phyloP scores from a whole-genome alignment of 305 asterid species.

The Plantago rigida region DNA sequence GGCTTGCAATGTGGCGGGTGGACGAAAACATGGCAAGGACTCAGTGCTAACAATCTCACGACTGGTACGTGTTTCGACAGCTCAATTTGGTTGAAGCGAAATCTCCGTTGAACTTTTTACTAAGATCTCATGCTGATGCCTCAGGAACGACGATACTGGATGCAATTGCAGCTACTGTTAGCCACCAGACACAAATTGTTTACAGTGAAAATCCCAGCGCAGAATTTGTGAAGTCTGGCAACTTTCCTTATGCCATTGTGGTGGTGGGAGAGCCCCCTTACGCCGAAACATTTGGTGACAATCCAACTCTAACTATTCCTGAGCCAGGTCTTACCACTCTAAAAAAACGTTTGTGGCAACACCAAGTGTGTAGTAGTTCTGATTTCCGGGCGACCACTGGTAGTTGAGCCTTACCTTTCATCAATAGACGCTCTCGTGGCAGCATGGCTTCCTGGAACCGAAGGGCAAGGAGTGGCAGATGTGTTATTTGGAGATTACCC shows the following conservation, averaged over 20 bases:
- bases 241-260: conserved; percentile 44
- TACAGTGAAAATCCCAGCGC: conserved; percentile 28
- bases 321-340: conserved; percentile 34
- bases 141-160: conserved; percentile 49
- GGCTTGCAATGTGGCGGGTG: conserved; percentile 53
- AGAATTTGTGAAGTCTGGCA: conserved; percentile 28
- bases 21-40: conserved; percentile 46
- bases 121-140: neutral
- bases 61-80: conserved; percentile 21
- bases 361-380: conserved; percentile 46
- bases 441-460: conserved; percentile 65
- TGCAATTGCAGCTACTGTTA: conserved; percentile 26
- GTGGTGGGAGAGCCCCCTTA: conserved; percentile 57
- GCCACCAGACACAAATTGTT: conserved; percentile 31
- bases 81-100: too few species aligned
- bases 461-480: conserved; percentile 58
- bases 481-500: conserved; percentile 52
- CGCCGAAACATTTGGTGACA: conserved; percentile 45
- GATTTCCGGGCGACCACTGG: conserved; percentile 49
- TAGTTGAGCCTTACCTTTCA: conserved; percentile 36
- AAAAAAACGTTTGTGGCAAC: conserved; percentile 29
- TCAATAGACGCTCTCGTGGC: conserved; percentile 58
- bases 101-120: neutral
- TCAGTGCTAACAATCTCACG: conserved; percentile 28
- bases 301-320: conserved; percentile 32